Evolutionary conservation across 371 early-diverging fungal genomes (phyloP), one percentile per base, ranked within the genome.

Genomic region (Mortierella sp.): DNA sequence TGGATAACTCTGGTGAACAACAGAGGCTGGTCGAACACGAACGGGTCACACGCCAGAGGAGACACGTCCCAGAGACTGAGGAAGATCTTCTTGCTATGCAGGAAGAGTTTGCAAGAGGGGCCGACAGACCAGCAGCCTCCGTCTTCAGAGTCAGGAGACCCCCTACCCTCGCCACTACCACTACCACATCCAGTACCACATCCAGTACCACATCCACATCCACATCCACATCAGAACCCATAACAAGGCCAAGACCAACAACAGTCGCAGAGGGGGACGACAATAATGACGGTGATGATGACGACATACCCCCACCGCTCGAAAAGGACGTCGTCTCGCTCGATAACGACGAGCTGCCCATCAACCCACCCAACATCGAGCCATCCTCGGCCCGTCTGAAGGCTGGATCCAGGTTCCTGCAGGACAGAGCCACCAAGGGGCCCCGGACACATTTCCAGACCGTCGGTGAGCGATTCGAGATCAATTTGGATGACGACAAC

Each of bases 1-100:
- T 58, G 61, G 61, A 58, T 34, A 58, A 58, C 58, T 31, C 70
- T 5, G 45, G 5, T 22, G 63, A 77, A 29, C 68, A 77, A 13
- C 40, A 50, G 34, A 37, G 77, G 64, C 71, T 68, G 19, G 39
- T 61, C 11, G 82, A 81, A 41, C 77, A 81, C 41, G 77, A 69
- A 24, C 58, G 74, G 14, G 71, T 81, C 47, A 41, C 71, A 6
- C 74, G 77, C 9, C 77, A 81, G 52, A 44, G 82, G 41, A 63
- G 64, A 6, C 72, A 64, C 9, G 71, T 55, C 9, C 74, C 72
- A 13, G 77, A 86, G 63, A 79, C 86, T 4, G 92, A 93, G 66
- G 91, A 93, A 13, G 92, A 92, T 68, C 86, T 93, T 8, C 87
- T 92, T 44, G 84, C 85, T 19, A 68, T 92, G 63, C 92, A 93